Conservation (phyloP, 306 rosid species). For the Benincasa hispida region DNA sequence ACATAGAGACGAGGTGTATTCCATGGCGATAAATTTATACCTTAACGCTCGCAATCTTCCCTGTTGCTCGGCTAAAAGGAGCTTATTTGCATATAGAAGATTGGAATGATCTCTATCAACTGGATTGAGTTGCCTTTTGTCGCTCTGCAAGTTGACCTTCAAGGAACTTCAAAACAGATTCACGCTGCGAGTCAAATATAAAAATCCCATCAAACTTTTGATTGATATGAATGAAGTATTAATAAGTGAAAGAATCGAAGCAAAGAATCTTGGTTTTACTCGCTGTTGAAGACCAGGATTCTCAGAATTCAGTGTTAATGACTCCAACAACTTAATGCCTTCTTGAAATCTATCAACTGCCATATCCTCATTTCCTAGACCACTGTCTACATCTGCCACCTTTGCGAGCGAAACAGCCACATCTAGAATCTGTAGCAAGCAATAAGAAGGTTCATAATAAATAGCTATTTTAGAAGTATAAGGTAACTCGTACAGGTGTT, state of each 20-base stretch:
- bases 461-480: slow-evolving; percentile 8
- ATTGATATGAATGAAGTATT: not conserved
- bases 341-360: slow-evolving; percentile 69
- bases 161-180: slow-evolving; percentile 3
- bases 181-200: not conserved
- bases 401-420: slow-evolving; percentile 85
- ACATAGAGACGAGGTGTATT: not conserved
- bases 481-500: not conserved
- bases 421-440: slow-evolving; percentile 50
- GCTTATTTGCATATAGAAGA: not conserved
- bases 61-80: not conserved
- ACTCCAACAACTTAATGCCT: slow-evolving; percentile 67
- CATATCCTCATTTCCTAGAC: slow-evolving; percentile 57
- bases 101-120: not conserved
- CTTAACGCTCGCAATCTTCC: not conserved
- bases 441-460: slow-evolving; percentile 1
- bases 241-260: no score
- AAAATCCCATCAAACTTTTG: not conserved
- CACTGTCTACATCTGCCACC: slow-evolving; percentile 88
- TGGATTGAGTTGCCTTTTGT: not conserved
- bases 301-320: slow-evolving; percentile 50
- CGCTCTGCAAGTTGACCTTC: not conserved
- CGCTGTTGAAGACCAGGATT: slow-evolving; percentile 49
- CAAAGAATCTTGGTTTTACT: slow-evolving; percentile 22
- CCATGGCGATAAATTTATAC: not conserved